phyloP scores from a whole-genome alignment of 768 basidiomycete genomes.

The Hemileccinum rubropunctum region DNA sequence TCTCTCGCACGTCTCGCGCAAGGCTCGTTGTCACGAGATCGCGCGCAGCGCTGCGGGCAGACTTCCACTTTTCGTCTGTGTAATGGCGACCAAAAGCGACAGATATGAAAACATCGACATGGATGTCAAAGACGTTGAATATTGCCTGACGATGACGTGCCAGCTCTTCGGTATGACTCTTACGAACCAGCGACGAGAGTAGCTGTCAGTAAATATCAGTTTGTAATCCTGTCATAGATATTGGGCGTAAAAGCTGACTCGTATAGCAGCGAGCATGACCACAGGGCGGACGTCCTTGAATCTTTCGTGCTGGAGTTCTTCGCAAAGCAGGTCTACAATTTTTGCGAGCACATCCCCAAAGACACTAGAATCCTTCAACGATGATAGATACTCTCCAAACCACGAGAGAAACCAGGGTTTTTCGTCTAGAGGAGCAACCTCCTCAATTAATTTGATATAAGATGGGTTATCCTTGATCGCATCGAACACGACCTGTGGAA shows the following conservation, averaged over 20 bases:
- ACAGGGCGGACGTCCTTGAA: conserved; percentile 57
- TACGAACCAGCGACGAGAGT: conserved; percentile 32
- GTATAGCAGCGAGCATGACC: conserved; percentile 57
- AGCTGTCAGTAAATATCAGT: conserved; percentile 26
- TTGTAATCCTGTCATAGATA: not conserved
- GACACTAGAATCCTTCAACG: conserved; percentile 45
- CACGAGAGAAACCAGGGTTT: conserved; percentile 55
- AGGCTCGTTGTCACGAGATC: conserved; percentile 38
- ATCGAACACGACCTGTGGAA: conserved; percentile 77
- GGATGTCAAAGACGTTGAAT: conserved; percentile 46
- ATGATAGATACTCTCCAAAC: conserved; percentile 62
- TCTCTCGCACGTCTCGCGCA: conserved; percentile 32
- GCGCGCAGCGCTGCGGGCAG: conserved; percentile 40
- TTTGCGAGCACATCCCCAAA: conserved; percentile 72
- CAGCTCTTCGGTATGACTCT: conserved; percentile 28
- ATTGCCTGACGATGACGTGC: conserved; percentile 29
- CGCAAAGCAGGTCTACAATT: conserved; percentile 70
- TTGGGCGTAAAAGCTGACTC: conserved; percentile 45
- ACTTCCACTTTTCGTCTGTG: conserved; percentile 40
- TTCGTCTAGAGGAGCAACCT: conserved; percentile 30
- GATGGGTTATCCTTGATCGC: conserved; percentile 76
- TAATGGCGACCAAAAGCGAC: conserved; percentile 44
- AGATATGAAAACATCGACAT: conserved; percentile 44
- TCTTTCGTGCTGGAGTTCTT: conserved; percentile 77
- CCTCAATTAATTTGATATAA: conserved; percentile 47